Evolutionary conservation across 2,329 filamentous ascomycete genomes (phyloP), one percentile per base, ranked within the genome.

Genomic region (Trichoderma endophyticum): DNA sequence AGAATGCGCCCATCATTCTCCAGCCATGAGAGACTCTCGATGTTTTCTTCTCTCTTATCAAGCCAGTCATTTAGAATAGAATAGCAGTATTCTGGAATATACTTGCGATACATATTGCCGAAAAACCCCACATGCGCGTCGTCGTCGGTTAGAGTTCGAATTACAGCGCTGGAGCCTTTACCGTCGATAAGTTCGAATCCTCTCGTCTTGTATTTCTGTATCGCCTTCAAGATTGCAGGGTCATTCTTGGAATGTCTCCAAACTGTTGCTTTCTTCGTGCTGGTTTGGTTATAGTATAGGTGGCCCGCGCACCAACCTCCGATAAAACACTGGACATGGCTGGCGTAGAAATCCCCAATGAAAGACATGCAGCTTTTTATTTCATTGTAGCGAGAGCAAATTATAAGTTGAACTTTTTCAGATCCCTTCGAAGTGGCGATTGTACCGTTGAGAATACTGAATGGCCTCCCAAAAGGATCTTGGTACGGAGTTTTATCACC

Each of bases 251-350:
- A 24, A 15, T 60, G 12, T 28, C 32, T 73, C 71, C 48, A 74
- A 51, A 71, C 21, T 15, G 34, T 71, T 56, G 56, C 48, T 43
- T 67, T n/a, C 57, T 70, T 73, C 4, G 12, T 59, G 28, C 28
- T 69, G 14, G 68, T 59, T 43, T 65, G 24, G 2, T n/a, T 39
- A 39, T 73, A 74, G 48, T 73, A 71, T n/a, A 74, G 48, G 24
- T 74, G 39, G 14, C 57, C 34, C 18, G 43, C 54, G n/a, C 64
- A 74, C 71, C 39, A 74, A 15, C 73, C 71, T 48, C 65, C 39
- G 18, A 74, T 71, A 32, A 73, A 74, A 39, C 61, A 74, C 30
- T 74, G 48, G 1, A 73, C 12, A 70, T 74, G 43, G 51, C 63
- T 74, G 15, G 73, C 64, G 26, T 73, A 73, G 24, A 74, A 73